These are phyloP conservation scores for Oehlia diaphana DNA, from an alignment of 192 early-diverging fungal genomes.

Conservation along the genomic window DNA sequence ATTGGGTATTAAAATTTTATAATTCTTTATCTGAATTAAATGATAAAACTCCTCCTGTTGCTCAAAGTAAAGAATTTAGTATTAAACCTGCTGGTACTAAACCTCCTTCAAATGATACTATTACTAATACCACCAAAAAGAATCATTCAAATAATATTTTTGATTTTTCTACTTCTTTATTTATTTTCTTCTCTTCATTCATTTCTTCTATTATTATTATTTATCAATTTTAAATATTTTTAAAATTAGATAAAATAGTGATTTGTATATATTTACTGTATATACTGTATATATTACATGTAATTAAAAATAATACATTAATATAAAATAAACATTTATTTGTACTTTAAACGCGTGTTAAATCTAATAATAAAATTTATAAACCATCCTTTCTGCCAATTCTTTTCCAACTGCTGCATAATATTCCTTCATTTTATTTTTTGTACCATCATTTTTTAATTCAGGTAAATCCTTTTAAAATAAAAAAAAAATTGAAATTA, in stretches of 20 bases:
- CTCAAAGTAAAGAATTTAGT: neutral
- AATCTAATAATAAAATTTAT: neutral
- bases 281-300: no score
- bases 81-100: neutral
- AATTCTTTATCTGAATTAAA: neutral
- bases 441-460: neutral
- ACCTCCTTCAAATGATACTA: neutral
- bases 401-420: neutral
- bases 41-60: neutral
- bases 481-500: slow-evolving; percentile 2
- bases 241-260: no score
- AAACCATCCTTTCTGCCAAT: neutral
- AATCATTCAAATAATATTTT: neutral
- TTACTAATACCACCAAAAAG: neutral
- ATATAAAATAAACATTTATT: no score
- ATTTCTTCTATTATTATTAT: neutral
- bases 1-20: neutral
- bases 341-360: no score
- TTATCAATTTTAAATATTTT: neutral
- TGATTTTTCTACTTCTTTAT: neutral
- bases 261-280: no score
- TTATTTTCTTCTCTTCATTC: neutral
- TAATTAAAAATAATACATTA: no score
- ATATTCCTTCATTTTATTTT: neutral
- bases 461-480: neutral